Conservation (phyloP, 495 filamentous ascomycete genomes). For the Xanthoparmelia taractica region DNA sequence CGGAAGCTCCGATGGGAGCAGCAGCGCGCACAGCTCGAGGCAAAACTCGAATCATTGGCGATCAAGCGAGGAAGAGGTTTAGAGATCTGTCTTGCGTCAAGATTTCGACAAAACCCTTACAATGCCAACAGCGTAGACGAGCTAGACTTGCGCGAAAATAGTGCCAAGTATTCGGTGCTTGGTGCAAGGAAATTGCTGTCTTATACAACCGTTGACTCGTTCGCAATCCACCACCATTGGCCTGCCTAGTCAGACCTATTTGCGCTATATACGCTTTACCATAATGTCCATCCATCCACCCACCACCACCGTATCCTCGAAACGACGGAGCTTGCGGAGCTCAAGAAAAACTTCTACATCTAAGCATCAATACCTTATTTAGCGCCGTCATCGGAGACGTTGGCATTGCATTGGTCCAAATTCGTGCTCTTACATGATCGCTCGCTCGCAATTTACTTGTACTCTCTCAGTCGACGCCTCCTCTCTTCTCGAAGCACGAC, state of each 20-base stretch:
- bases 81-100: neutral
- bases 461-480: no score
- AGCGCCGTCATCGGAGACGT: neutral
- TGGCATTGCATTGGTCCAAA: neutral
- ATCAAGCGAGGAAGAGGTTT: neutral
- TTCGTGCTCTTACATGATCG: no score
- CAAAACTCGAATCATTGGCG: slow-evolving; percentile 15
- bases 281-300: no score
- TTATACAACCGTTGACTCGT: neutral
- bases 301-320: neutral
- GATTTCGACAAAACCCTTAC: neutral
- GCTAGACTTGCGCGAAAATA: neutral
- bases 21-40: slow-evolving; percentile 12
- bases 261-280: no score
- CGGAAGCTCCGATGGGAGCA: slow-evolving; percentile 8
- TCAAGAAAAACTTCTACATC: neutral
- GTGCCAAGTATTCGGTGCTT: neutral
- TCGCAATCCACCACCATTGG: neutral
- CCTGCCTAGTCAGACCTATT: neutral
- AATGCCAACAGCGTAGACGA: neutral
- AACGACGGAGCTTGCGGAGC: neutral
- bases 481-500: no score
- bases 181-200: neutral
- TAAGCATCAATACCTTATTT: neutral
- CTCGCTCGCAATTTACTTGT: no score